Base-by-base conservation (phyloP, 1,284 basidiomycete genomes). In the Porodaedalea pini region DNA sequence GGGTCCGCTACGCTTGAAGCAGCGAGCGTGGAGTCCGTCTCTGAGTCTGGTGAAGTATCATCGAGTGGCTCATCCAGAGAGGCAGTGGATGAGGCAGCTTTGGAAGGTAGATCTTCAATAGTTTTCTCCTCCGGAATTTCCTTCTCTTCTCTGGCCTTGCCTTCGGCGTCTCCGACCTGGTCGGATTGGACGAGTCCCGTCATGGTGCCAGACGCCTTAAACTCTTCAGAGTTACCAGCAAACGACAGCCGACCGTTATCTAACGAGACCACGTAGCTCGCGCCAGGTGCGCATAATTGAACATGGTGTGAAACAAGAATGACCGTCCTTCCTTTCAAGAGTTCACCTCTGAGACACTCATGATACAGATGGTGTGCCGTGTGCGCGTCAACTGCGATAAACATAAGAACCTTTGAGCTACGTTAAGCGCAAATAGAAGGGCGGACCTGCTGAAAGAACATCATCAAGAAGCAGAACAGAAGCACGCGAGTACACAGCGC, bases 401-500 rank as follows among this genome's bases (percentile, higher is more conserved):
- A 31, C 15, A 31, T 47, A 4, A 47, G 49, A 36, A n/a, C n/a
- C n/a, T 1, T 37, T 65, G 58, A 65, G 32, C 32, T 56, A 10
- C 54, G 27, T 44, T 54, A 43, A 53, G 48, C 41, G n/a, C 11
- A 49, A 45, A 19, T 41, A 19, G 27, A 11, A 56, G n/a, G 17
- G 17, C 7, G 23, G 59, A 81, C 80, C 81, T 32, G 82, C 83
- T 40, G 88, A 90, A 31, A 92, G 75, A 54, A 95, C 91, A 66
- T 99, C 96, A 66, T 99, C 96, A 40, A 98, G 75, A 44, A 97
- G 77, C 0, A 98, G 73, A 23, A 90, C 76, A 0, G 88, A 87
- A 7, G 96, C 95, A 29, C 92, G 80, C 53, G 92, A 95, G 72
- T 98, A 99, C 25, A 98, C 85, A 1, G 96, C 95, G 56, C 96